A percentile compares a stretch with the other conserved stretches of the same genome.
phyloP scores from a whole-genome alignment of 148 eudicot species.

The Rhododendron ferrugineum region DNA sequence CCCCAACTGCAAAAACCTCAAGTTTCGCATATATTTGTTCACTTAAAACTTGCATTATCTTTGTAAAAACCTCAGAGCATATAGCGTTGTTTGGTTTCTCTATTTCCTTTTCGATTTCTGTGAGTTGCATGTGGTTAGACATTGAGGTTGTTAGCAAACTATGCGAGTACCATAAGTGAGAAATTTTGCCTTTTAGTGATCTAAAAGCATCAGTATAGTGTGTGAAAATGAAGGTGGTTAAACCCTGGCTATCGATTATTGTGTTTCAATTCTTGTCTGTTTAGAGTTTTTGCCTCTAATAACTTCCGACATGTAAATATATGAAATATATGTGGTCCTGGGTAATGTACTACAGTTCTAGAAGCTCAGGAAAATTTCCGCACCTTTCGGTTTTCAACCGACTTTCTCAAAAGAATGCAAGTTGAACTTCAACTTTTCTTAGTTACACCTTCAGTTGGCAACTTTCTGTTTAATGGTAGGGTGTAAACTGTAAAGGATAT shows the following conservation, averaged over 20 bases:
- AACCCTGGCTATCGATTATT: not conserved
- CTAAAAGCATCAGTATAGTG: not conserved
- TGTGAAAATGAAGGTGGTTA: not conserved
- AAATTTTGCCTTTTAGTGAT: not conserved
- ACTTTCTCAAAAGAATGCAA: not conserved
- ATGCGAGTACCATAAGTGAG: not conserved
- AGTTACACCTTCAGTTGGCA: not conserved
- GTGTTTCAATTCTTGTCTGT: not conserved
- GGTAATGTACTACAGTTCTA: not conserved
- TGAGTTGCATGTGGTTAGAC: not conserved
- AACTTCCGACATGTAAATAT: not conserved
- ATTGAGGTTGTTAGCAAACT: not conserved
- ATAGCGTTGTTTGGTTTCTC: not conserved
- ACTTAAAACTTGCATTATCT: not conserved
- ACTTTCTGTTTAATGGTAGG: not conserved
- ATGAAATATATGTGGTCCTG: not conserved
- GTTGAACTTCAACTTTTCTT: not conserved
- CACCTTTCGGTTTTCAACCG: not conserved
- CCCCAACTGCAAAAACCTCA: constrained; percentile 3
- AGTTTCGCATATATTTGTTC: not conserved
- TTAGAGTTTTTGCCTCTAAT: not conserved
- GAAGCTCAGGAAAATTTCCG: not conserved
- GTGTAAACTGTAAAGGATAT: not conserved
- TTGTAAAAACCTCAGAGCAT: not conserved
- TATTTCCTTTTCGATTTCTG: not conserved